Evolutionary conservation across 1,284 basidiomycete genomes (phyloP).

Genomic region (Tranzscheliella williamsii): DNA sequence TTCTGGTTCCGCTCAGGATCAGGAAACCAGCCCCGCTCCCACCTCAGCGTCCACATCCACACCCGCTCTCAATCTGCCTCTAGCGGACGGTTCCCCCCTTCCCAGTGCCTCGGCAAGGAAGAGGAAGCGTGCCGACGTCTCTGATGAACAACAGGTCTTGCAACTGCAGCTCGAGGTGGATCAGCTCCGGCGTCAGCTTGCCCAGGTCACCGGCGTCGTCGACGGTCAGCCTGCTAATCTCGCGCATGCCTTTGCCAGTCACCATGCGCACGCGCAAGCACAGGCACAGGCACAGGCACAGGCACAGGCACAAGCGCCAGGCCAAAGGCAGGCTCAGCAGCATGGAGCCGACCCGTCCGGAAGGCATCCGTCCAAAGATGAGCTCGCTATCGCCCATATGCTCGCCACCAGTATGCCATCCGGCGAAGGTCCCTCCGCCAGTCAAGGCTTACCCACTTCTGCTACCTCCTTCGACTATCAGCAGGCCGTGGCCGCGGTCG

Average conservation of each 20-base stretch:
- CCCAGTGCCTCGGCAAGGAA: conserved; percentile 23
- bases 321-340: conserved; percentile 13
- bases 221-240: conserved; percentile 9
- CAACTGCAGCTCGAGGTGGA: conserved; percentile 36
- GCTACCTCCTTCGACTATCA: conserved; percentile 24
- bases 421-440: conserved; percentile 35
- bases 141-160: conserved; percentile 19
- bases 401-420: conserved; percentile 51
- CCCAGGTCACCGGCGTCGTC: conserved; percentile 35
- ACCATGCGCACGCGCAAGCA: neutral
- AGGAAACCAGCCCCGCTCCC: too few relatives aligned
- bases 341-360: conserved; percentile 12
- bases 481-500: conserved; percentile 27
- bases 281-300: neutral
- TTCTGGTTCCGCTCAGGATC: conserved; percentile 17
- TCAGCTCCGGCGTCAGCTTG: conserved; percentile 32
- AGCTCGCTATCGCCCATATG: conserved; percentile 50
- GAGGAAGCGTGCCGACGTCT: conserved; percentile 33
- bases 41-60: too few relatives aligned
- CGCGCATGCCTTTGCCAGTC: neutral
- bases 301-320: conserved; percentile 5
- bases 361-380: conserved; percentile 41
- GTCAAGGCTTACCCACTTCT: conserved; percentile 7
- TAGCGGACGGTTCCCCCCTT: conserved; percentile 3
- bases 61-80: too few relatives aligned